Percentiles rank a stretch among this genome's conserved stretches.
Conservation (phyloP, 306 rosid species). For the Cicer arietinum region DNA sequence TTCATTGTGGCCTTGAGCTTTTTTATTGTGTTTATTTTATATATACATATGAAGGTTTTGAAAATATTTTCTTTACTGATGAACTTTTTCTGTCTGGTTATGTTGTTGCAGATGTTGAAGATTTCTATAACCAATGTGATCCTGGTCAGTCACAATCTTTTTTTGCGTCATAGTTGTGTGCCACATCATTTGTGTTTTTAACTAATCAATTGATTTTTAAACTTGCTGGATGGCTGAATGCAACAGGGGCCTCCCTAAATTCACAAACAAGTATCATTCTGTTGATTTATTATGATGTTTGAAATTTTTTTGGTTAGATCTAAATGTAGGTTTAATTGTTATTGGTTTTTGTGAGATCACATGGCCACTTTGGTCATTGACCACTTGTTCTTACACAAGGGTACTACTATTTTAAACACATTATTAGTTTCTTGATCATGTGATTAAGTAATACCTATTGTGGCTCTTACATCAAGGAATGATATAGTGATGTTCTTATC, state of each 20-base stretch:
- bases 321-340: conserved; percentile 2
- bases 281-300: conserved; percentile 38
- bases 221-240: conserved; percentile 13
- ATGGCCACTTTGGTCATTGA: conserved; percentile 6
- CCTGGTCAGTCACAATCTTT: conserved; percentile 63
- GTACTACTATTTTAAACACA: background rate
- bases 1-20: background rate
- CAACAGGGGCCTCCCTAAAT: conserved; percentile 8
- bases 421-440: background rate
- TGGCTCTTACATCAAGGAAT: conserved; percentile 1
- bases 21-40: background rate
- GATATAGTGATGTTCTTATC: background rate
- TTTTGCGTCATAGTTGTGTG: conserved; percentile 4
- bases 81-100: conserved; percentile 38
- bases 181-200: conserved; percentile 11
- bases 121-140: conserved; percentile 83
- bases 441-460: conserved; percentile 2
- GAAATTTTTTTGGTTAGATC: background rate
- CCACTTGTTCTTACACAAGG: background rate
- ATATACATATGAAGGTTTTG: background rate
- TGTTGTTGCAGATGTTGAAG: conserved; percentile 80
- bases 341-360: conserved; percentile 15
- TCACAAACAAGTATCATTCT: conserved; percentile 6
- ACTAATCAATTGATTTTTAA: conserved; percentile 26
- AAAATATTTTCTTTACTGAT: conserved; percentile 36